Evolutionary conservation across 805 yeast species (phyloP).

Genomic region (Candida sanyiensis): DNA sequence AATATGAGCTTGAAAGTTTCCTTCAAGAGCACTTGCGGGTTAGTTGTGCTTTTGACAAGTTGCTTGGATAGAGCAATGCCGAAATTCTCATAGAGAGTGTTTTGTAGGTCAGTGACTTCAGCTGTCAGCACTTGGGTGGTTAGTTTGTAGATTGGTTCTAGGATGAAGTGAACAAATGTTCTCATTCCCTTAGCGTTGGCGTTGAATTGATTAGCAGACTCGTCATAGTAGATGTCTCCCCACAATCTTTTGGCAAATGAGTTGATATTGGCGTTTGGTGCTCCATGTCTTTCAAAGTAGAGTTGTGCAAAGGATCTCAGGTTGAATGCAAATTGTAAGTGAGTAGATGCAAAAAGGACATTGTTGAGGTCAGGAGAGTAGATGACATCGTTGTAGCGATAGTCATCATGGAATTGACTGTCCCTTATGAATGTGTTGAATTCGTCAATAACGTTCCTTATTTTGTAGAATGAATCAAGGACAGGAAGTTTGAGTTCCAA

Average conservation of each 20-base stretch:
- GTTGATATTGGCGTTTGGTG: conserved; percentile 27
- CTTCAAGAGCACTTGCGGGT: conserved; percentile 53
- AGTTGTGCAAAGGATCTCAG: conserved; percentile 55
- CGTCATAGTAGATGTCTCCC: conserved; percentile 65
- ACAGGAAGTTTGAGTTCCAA: conserved; percentile 76
- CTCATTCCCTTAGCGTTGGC: conserved; percentile 20
- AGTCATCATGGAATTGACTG: conserved; percentile 25
- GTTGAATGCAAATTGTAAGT: conserved; percentile 58
- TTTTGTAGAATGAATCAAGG: conserved; percentile 62
- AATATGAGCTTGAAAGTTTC: conserved; percentile 52
- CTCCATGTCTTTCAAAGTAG: conserved; percentile 33
- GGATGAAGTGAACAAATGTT: conserved; percentile 51
- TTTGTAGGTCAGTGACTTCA: conserved; percentile 38
- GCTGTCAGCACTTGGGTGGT: conserved; percentile 53
- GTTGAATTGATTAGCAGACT: conserved; percentile 39
- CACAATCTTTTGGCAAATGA: conserved; percentile 56
- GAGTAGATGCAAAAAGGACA: conserved; percentile 70
- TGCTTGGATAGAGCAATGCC: conserved; percentile 38
- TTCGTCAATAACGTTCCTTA: conserved; percentile 53
- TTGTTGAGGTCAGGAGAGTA: conserved; percentile 61
- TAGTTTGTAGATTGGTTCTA: conserved; percentile 78
- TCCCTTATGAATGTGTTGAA: conserved; percentile 49
- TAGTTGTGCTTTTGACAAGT: conserved; percentile 41
- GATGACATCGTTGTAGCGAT: conserved; percentile 21
- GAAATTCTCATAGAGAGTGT: conserved; percentile 43